Percentiles rank a stretch among this genome's conserved stretches.
Evolutionary conservation across 257 asterid genomes (phyloP).

Genomic region (Perilla frutescens): DNA sequence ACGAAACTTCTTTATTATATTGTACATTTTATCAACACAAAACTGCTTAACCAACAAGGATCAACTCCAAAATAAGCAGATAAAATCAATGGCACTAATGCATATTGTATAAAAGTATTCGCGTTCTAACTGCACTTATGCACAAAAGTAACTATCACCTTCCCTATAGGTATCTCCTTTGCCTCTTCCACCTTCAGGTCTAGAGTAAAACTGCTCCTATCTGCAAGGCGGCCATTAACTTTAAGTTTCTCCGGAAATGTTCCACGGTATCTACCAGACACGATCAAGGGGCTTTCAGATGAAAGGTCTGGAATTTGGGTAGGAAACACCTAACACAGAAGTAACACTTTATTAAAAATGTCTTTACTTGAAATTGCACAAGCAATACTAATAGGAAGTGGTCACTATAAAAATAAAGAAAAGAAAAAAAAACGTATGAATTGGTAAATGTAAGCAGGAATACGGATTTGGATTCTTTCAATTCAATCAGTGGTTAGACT

Average conservation of each 20-base stretch:
- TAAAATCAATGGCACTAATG: neutral
- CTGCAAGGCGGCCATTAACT: conserved; percentile 66
- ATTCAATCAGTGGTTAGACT: neutral
- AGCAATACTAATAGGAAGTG: neutral
- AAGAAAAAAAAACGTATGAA: neutral
- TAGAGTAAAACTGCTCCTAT: conserved; percentile 54
- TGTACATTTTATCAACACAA: neutral
- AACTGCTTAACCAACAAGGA: conserved; percentile 11
- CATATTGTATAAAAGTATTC: conserved; percentile 2
- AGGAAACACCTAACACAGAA: conserved; percentile 74
- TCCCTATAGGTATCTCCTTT: conserved; percentile 66
- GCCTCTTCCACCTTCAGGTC: conserved; percentile 72
- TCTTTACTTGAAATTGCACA: conserved; percentile 20
- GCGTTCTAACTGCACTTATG: conserved; percentile 27
- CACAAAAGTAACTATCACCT: conserved; percentile 51
- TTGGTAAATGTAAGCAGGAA: neutral
- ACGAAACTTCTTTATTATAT: neutral
- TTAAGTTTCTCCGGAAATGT: conserved; percentile 66
- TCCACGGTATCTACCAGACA: conserved; percentile 90
- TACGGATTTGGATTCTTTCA: conserved; percentile 1
- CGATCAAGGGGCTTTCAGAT: conserved; percentile 70
- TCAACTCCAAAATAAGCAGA: conserved; percentile 10
- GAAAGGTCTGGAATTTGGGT: conserved; percentile 85
- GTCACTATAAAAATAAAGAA: neutral
- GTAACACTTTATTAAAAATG: conserved; percentile 34